phyloP scores from a whole-genome alignment of 169 alveolate species.

The Cryptosporidium tyzzeri region DNA sequence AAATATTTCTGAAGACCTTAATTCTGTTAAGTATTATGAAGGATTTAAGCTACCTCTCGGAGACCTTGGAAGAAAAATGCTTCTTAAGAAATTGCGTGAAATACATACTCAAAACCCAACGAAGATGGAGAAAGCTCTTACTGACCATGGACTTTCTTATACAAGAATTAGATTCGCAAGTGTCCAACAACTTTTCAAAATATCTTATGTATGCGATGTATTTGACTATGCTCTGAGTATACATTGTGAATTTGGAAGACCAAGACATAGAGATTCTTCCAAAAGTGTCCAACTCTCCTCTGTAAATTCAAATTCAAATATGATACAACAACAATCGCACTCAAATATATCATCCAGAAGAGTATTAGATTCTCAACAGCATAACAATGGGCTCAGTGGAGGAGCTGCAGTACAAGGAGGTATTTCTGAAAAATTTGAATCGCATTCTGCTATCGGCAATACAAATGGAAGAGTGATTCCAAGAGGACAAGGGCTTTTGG shows the following conservation, averaged over 20 bases:
- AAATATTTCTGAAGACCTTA: constrained; percentile 46
- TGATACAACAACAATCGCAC: neutral
- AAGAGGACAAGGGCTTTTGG: constrained; percentile 2
- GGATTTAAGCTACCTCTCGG: constrained; percentile 72
- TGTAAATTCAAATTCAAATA: neutral
- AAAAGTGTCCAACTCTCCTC: constrained; percentile 25
- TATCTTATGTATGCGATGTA: constrained; percentile 71
- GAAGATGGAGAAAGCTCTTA: constrained; percentile 70
- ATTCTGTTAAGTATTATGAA: constrained; percentile 60
- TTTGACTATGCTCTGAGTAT: constrained; percentile 71
- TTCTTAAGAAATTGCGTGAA: constrained; percentile 57
- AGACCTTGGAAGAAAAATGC: constrained; percentile 69
- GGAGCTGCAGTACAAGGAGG: constrained; percentile 6
- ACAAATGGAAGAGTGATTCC: neutral
- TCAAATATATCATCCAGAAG: constrained; percentile 27
- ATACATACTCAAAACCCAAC: constrained; percentile 75
- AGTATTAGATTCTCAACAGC: constrained; percentile 2
- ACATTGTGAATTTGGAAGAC: constrained; percentile 73
- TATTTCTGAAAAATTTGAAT: constrained; percentile 7
- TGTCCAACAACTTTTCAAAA: constrained; percentile 63
- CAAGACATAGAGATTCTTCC: constrained; percentile 71
- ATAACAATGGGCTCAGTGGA: neutral
- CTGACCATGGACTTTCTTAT: constrained; percentile 73
- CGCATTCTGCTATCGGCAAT: neutral
- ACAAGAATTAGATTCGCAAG: constrained; percentile 73